Evolutionary conservation across 371 early-diverging fungal species (phyloP), one percentile per base, ranked within the genome.

Genomic region (Mucor racemosus): DNA sequence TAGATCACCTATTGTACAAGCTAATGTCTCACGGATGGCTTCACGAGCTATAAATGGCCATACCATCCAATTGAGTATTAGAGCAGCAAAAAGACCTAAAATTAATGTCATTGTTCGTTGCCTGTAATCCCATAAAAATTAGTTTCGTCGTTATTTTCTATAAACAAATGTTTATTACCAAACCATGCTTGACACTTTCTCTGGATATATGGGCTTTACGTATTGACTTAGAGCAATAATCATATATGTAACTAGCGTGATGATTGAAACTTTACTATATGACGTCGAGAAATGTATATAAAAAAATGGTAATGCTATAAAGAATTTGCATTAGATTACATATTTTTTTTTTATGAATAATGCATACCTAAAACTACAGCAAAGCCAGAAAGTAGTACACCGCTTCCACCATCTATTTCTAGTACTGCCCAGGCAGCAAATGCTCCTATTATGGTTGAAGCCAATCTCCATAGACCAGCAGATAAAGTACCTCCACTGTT

Each of bases 21-120:
- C 65, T 10, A 81, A 31, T 9, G 80, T 76, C 56, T 82, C 84
- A 19, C 86, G 78, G n/a, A 85, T 69, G 14, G 83, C 82, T 34
- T 79, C 80, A 13, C 86, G 79, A 4, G 88, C 88, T 6, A 86
- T 69, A 59, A 85, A 86, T 14, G 88, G 88, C 86, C 86, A 88
- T 0, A 88, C 66, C 26, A 79, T 41, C 67, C 84, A 82, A 56
- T 84, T 80, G 41, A 88, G 68, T 21, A 77, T 61, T 10, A 86
- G 68, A 0, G 86, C 73, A 7, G 83, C 74, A 21, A 81, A 64
- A 33, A 88, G 75, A 17, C 86, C 88, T 34, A 85, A 65, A 13
- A 85, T 74, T 33, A 88, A 80, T 6, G 84, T 85, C n/a, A 71
- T 39, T 0, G 80, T 71, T 9, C 86, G 78, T 59, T 82, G 74